Evolutionary conservation across 768 basidiomycete species (phyloP).

Genomic region (Plicaturopsis crispa): DNA sequence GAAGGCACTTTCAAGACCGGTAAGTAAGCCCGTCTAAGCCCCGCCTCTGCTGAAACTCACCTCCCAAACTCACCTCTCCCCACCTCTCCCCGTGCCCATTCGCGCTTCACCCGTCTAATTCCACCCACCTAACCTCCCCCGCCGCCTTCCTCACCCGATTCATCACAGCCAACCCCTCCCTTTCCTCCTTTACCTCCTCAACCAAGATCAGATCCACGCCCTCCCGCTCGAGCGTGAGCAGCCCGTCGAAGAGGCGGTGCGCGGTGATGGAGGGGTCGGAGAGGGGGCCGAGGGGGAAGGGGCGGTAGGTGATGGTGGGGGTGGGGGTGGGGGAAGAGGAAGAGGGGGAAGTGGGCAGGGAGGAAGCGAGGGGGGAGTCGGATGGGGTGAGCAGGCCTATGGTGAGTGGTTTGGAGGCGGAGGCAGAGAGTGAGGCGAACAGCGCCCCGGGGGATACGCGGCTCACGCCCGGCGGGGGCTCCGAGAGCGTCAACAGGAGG

Average conservation of each 20-base stretch:
- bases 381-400: conserved; percentile 65
- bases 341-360: conserved; percentile 15
- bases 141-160: conserved; percentile 91
- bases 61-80: not conserved
- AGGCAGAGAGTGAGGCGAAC: conserved; percentile 33
- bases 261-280: conserved; percentile 64
- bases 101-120: conserved; percentile 17
- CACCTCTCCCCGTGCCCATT: conserved; percentile 3
- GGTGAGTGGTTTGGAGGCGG: conserved; percentile 23
- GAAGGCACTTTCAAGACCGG: no score
- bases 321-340: no score
- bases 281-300: conserved; percentile 28
- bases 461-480: conserved; percentile 27
- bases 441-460: conserved; percentile 26
- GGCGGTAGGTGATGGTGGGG: not conserved
- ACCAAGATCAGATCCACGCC: conserved; percentile 80
- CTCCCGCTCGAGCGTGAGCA: conserved; percentile 69
- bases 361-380: conserved; percentile 37
- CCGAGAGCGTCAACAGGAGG: conserved; percentile 51
- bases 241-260: conserved; percentile 78
- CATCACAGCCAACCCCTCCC: conserved; percentile 91
- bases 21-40: no score
- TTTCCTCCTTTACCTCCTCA: conserved; percentile 74
- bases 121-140: conserved; percentile 37
- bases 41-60: no score